A percentile compares a stretch with the other conserved stretches of the same genome.
Evolutionary conservation across 2,329 filamentous ascomycete species (phyloP).

Genomic region (Cladobotryum protrusum): DNA sequence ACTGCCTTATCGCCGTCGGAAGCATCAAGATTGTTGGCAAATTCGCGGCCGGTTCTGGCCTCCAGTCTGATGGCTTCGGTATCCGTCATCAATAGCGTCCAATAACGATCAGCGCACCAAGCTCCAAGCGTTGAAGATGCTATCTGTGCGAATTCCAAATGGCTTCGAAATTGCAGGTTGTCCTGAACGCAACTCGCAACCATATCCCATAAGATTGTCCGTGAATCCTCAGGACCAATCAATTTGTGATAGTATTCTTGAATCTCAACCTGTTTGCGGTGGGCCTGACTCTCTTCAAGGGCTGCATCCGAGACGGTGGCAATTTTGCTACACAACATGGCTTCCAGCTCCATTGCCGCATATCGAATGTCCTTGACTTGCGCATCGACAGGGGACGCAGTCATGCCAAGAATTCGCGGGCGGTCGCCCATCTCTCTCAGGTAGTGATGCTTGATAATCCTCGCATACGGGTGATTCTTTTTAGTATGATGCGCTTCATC

Average conservation of each 20-base stretch:
- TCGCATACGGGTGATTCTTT: conserved; percentile 84
- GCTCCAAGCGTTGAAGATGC: conserved; percentile 63
- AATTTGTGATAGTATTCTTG: conserved; percentile 40
- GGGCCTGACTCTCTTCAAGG: conserved; percentile 18
- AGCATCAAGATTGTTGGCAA: conserved; percentile 13
- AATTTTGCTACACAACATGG: conserved; percentile 72
- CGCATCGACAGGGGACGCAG: conserved; percentile 86
- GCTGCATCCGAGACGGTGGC: conserved; percentile 56
- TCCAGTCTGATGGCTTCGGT: conserved; percentile 56
- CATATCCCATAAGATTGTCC: conserved; percentile 58
- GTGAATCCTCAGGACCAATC: conserved; percentile 36
- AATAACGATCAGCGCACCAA: conserved; percentile 82
- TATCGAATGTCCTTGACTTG: conserved; percentile 60
- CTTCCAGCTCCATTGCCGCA: conserved; percentile 69
- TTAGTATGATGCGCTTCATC: conserved; percentile 97
- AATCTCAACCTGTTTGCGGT: conserved; percentile 43
- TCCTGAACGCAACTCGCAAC: conserved; percentile 42
- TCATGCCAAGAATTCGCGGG: conserved; percentile 91
- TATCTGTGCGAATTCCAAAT: conserved; percentile 54
- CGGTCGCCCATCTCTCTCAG: conserved; percentile 41
- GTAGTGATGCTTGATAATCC: conserved; percentile 87
- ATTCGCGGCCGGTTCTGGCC: conserved; percentile 42
- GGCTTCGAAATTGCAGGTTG: conserved; percentile 43
- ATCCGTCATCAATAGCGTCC: conserved; percentile 63
- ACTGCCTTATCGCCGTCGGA: conserved; percentile 41